A percentile compares a stretch with the other conserved stretches of the same genome.
Evolutionary conservation across 2,329 filamentous ascomycete genomes (phyloP).

Genomic region (Orbilia oligospora): DNA sequence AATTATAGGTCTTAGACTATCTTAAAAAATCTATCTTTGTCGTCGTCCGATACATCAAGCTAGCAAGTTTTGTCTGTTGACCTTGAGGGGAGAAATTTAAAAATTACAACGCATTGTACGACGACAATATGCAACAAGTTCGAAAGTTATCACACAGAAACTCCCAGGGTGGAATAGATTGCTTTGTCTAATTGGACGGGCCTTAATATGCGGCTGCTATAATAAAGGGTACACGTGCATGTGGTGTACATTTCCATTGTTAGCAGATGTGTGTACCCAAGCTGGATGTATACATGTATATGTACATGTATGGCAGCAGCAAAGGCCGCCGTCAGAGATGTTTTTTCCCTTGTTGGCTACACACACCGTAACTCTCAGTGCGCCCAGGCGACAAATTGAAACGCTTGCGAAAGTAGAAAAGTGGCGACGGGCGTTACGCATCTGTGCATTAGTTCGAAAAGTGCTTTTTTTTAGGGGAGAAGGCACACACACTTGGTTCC

Average conservation of each 20-base stretch:
- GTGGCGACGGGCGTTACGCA: constrained; percentile 17
- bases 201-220: not conserved
- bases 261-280: not conserved
- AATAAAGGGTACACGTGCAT: not conserved
- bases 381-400: not conserved
- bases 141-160: not conserved
- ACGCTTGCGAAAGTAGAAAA: not conserved
- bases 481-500: not conserved
- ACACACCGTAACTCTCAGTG: not conserved
- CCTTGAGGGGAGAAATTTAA: no score
- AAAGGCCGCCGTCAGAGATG: not conserved
- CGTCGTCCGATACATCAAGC: constrained; percentile 5
- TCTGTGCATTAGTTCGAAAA: not conserved
- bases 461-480: not conserved
- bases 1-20: constrained; percentile 1
- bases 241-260: constrained; percentile 1
- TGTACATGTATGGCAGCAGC: not conserved
- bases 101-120: constrained; percentile 22
- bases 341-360: not conserved
- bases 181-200: not conserved
- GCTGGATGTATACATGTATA: not conserved
- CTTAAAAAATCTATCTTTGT: constrained; percentile 28
- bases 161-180: not conserved
- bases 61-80: not conserved
- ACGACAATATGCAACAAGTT: constrained; percentile 10